A percentile compares a stretch with the other conserved stretches of the same genome.
Conservation (phyloP, 495 filamentous ascomycete species). For the Neurospora sp. region DNA sequence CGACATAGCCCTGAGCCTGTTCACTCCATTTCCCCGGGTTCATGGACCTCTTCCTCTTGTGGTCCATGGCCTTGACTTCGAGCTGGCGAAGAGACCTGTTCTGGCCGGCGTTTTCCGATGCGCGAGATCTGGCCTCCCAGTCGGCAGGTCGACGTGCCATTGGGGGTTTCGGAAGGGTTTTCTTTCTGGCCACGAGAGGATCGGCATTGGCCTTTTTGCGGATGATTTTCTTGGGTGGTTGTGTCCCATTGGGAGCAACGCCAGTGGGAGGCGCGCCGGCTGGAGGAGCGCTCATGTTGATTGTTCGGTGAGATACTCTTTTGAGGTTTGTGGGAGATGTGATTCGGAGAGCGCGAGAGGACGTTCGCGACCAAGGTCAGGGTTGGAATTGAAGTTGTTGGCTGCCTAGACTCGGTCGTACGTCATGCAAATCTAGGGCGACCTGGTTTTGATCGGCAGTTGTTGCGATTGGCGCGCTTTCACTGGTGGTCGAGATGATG, state of each 20-base stretch:
- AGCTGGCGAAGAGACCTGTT: not conserved
- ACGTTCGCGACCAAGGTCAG: not conserved
- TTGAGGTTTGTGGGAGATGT: not conserved
- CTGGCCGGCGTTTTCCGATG: not conserved
- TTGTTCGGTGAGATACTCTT: not conserved
- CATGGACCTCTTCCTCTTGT: not conserved
- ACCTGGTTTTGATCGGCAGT: not conserved
- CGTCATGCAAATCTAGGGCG: not conserved
- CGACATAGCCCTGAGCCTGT: constrained; percentile 38
- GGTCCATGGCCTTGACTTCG: not conserved
- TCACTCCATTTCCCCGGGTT: constrained; percentile 49
- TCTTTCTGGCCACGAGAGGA: constrained; percentile 59
- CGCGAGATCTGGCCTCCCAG: not conserved
- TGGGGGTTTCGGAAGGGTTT: constrained; percentile 18
- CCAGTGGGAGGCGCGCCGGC: constrained; percentile 23
- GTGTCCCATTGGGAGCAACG: constrained; percentile 26
- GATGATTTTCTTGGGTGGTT: constrained; percentile 29
- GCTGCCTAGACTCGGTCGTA: not conserved
- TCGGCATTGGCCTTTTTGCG: constrained; percentile 43
- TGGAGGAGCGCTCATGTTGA: constrained; percentile 50
- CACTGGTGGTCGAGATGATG: not conserved
- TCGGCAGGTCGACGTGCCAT: not conserved
- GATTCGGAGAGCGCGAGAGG: not conserved
- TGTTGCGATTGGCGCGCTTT: not conserved
- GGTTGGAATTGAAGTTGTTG: not conserved